These are phyloP conservation scores for Phytophthora brassicae DNA, from an alignment of 352 stramenopile species.

Conservation along the genomic window DNA sequence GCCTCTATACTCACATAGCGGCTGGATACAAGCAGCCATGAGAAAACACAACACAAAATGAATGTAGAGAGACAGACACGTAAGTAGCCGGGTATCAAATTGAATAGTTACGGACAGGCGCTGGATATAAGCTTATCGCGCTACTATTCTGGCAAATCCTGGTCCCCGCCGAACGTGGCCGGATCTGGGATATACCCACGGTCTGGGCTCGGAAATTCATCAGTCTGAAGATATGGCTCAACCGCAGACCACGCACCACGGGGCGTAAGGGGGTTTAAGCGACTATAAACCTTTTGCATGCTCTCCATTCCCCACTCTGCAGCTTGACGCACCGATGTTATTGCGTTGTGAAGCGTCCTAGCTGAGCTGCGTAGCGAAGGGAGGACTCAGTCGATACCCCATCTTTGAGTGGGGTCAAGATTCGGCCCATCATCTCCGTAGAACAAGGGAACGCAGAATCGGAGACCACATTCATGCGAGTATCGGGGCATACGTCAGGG, in stretches of 20 bases:
- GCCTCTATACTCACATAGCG: too few relatives aligned
- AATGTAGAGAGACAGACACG: too few relatives aligned
- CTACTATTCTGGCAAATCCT: background rate
- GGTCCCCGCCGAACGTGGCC: background rate
- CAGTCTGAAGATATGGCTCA: conserved; percentile 6
- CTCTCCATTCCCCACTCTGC: conserved; percentile 4
- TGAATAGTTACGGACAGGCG: background rate
- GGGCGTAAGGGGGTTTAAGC: background rate
- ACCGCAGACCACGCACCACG: background rate
- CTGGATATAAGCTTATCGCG: too few relatives aligned
- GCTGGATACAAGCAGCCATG: too few relatives aligned
- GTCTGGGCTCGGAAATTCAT: conserved; percentile 9
- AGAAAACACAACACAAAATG: too few relatives aligned
- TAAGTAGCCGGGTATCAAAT: background rate
- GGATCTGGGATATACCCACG: background rate
- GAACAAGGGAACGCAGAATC: background rate
- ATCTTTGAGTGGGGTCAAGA: background rate
- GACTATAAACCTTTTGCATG: background rate
- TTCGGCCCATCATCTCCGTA: background rate
- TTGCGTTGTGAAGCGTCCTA: conserved; percentile 3
- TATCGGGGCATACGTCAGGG: background rate
- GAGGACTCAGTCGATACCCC: background rate
- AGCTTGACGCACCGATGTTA: background rate
- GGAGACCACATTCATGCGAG: background rate
- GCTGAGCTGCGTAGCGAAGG: background rate